Conservation (phyloP, 352 stramenopile species). For the Phytophthora pinifolia region DNA sequence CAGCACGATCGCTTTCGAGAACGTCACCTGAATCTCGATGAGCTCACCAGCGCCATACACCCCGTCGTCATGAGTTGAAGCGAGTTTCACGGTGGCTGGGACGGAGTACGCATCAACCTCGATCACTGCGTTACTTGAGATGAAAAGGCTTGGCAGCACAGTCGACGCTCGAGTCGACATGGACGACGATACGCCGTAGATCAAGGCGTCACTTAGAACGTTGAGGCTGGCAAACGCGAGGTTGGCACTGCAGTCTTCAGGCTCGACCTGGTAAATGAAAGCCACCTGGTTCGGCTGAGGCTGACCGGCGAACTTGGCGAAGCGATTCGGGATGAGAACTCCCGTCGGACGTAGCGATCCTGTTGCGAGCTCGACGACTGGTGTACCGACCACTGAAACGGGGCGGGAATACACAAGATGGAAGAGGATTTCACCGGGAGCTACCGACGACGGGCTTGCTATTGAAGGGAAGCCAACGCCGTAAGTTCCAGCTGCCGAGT, state of each 20-base stretch:
- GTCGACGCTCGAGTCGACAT: constrained; percentile 32
- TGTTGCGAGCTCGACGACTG: constrained; percentile 58
- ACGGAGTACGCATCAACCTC: constrained; percentile 57
- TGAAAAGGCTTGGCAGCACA: constrained; percentile 35
- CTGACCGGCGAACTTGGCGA: constrained; percentile 48
- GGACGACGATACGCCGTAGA: constrained; percentile 54
- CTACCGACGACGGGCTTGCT: constrained; percentile 49
- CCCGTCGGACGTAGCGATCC: constrained; percentile 53
- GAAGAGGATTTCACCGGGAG: constrained; percentile 71
- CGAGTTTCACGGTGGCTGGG: constrained; percentile 59
- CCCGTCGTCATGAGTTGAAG: constrained; percentile 47
- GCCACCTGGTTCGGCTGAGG: constrained; percentile 44
- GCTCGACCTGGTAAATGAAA: constrained; percentile 68
- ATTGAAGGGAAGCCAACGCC: constrained; percentile 58
- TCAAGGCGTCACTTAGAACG: constrained; percentile 37
- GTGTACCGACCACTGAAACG: constrained; percentile 45
- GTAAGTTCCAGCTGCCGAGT: constrained; percentile 53
- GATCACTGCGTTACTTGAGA: constrained; percentile 35
- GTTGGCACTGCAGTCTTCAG: constrained; percentile 54
- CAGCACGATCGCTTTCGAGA: constrained; percentile 64
- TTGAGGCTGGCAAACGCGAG: constrained; percentile 51
- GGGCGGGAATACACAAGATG: constrained; percentile 59
- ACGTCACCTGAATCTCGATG: constrained; percentile 67
- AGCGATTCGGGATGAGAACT: constrained; percentile 41
- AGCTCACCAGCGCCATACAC: constrained; percentile 60